Percentiles rank a stretch among this genome's conserved stretches.
These are phyloP conservation scores for Lyophyllum atratum DNA, from an alignment of 768 basidiomycete genomes.

Conservation along the genomic window DNA sequence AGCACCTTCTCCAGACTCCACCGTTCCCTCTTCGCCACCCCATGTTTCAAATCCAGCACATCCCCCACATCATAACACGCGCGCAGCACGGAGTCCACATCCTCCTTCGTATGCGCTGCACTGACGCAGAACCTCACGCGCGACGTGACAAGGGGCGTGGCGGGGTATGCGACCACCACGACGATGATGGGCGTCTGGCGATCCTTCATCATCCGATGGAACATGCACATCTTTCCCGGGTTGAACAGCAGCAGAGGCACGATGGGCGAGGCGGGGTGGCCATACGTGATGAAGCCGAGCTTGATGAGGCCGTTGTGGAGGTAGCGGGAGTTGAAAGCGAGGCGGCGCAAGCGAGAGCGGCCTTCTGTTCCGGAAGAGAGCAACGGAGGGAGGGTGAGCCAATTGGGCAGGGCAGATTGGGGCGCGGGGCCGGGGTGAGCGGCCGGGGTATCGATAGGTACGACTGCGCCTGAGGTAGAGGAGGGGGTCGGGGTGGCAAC, in stretches of 20 bases:
- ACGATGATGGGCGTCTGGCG: constrained; percentile 80
- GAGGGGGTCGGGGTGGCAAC: constrained; percentile 41
- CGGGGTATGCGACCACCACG: constrained; percentile 90
- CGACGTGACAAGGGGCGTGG: constrained; percentile 85
- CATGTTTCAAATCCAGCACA: constrained; percentile 87
- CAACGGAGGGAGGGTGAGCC: constrained; percentile 73
- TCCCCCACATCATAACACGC: constrained; percentile 95
- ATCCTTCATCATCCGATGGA: constrained; percentile 86
- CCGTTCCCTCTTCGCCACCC: constrained; percentile 50
- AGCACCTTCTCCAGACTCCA: constrained; percentile 82
- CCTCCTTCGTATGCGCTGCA: constrained; percentile 95
- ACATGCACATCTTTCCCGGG: constrained; percentile 91
- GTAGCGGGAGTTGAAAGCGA: constrained; percentile 96
- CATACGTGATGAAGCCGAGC: constrained; percentile 97
- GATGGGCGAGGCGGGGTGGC: constrained; percentile 88
- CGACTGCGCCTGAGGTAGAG: constrained; percentile 24
- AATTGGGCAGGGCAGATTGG: constrained; percentile 63
- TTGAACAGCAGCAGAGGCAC: constrained; percentile 91
- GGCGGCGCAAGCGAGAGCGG: constrained; percentile 72
- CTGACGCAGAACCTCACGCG: constrained; percentile 94
- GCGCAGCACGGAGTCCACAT: constrained; percentile 81
- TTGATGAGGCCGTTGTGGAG: constrained; percentile 83
- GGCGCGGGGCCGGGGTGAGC: constrained; percentile 73
- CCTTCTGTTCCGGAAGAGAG: constrained; percentile 88
- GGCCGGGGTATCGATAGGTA: constrained; percentile 36